Base-by-base conservation (phyloP, 495 filamentous ascomycete genomes). In the Hypoxylon perforatum region DNA sequence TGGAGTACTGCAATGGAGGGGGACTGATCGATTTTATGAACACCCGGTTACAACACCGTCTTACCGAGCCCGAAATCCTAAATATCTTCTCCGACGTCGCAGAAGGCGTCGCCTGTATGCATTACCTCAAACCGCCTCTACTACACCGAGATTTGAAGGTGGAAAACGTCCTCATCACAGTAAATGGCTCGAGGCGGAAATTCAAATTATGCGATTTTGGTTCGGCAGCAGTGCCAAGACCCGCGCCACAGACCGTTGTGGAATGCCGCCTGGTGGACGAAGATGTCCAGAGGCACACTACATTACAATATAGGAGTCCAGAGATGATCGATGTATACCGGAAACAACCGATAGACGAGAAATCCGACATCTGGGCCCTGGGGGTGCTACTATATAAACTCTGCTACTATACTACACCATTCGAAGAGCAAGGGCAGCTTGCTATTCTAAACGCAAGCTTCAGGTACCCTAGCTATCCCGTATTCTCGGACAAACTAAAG, bases 11-110 rank as follows among this genome's bases (percentile, higher is more conserved):
- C 72, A 85, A 87, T 64, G 86, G 86, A 70, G 95, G 96, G 65
- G 96, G 95, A 23, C 78, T 99, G 71, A 99, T 99, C 75, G 95
- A 99, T 80, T 99, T 98, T 78, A 99, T 99, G 95, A 99, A 99
- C 78, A 99, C 95, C 36, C 88, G 95, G 30, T 80, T 99, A 64
- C 95, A 98, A 78, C 92, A 98, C 75, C 92, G 95, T 41, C 84
- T 99, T 75, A 99, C 94, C 44, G 95, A 99, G 81, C 94, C 96
- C 36, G 95, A 99, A 80, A 93, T 99, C 61, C 82, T 99, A 61
- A 91, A 95, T 77, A 99, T 99, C 74, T 97, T 99, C 78, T 88
- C 91, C 14, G 95, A 98, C 75, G 91, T 97, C 28, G 89, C 95
- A 17, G 93, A 98, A 77, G 95, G 95, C 36, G 95, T 99, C 50